phyloP scores from a whole-genome alignment of 176 grass and related monocot genomes.

The Eleusine coracana region DNA sequence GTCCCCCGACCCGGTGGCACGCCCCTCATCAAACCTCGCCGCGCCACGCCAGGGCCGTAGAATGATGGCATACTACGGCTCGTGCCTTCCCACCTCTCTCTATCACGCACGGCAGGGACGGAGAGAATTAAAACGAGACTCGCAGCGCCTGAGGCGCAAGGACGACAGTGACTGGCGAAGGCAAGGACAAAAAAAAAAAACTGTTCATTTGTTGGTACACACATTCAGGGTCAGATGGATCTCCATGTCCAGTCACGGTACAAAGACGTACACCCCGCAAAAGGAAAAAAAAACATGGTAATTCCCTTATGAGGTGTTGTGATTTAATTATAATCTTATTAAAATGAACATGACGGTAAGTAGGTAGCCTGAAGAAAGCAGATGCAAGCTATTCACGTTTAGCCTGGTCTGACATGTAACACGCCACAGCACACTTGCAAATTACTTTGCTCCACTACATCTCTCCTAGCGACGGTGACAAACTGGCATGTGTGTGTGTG shows the following conservation, averaged over 20 bases:
- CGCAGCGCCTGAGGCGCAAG: not conserved
- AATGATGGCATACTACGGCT: not conserved
- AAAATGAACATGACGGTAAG: too few relatives aligned
- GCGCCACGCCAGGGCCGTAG: too few relatives aligned
- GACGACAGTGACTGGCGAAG: not conserved
- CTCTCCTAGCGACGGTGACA: slow-evolving; percentile 1
- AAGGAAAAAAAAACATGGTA: not conserved
- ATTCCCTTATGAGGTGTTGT: too few relatives aligned
- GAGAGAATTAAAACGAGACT: not conserved
- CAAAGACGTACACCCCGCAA: not conserved
- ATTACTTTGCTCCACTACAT: not conserved
- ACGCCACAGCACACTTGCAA: not conserved
- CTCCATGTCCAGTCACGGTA: not conserved
- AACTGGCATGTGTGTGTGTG: not conserved
- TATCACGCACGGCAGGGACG: not conserved
- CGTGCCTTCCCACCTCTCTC: not conserved
- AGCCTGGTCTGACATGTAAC: too few relatives aligned
- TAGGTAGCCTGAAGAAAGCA: too few relatives aligned
- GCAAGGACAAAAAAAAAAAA: not conserved
- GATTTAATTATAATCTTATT: too few relatives aligned
- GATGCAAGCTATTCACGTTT: too few relatives aligned
- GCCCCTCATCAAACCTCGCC: not conserved
- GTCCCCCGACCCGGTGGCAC: slow-evolving; percentile 21
- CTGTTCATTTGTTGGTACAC: not conserved
- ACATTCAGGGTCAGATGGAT: not conserved